Percentiles rank a stretch among this genome's conserved stretches.
These are phyloP conservation scores for Aspergillus avenaceus DNA, from an alignment of 495 filamentous ascomycete genomes.

Conservation along the genomic window DNA sequence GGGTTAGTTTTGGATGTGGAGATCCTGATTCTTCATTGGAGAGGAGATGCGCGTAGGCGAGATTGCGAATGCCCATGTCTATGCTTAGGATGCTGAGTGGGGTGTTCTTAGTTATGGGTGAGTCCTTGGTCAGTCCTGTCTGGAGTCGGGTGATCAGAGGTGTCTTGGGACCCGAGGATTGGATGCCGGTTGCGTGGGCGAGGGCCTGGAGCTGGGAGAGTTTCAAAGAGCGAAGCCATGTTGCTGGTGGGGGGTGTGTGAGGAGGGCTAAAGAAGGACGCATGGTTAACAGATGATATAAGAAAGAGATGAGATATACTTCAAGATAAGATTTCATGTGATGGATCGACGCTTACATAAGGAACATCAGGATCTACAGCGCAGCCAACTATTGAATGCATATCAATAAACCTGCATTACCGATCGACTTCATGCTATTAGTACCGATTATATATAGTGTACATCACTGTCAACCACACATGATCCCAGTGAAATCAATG, in stretches of 20 bases:
- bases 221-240: constrained; percentile 40
- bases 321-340: no score
- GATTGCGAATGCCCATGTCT: constrained; percentile 83
- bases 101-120: background rate
- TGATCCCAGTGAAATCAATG: background rate
- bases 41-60: constrained; percentile 58
- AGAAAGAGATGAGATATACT: no score
- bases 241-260: background rate
- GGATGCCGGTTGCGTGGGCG: constrained; percentile 50
- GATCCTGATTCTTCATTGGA: background rate
- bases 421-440: background rate
- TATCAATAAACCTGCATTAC: background rate
- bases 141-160: constrained; percentile 27
- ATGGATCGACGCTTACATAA: background rate
- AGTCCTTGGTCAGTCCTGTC: constrained; percentile 13
- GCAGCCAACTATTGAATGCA: background rate
- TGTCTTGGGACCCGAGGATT: constrained; percentile 46
- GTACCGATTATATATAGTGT: background rate
- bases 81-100: constrained; percentile 72
- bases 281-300: no score
- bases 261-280: background rate
- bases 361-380: background rate
- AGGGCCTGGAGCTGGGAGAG: constrained; percentile 43
- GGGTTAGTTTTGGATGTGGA: background rate
- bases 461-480: background rate